phyloP scores from a whole-genome alignment of 2,329 filamentous ascomycete species.

The Knoxdaviesia proteae region DNA sequence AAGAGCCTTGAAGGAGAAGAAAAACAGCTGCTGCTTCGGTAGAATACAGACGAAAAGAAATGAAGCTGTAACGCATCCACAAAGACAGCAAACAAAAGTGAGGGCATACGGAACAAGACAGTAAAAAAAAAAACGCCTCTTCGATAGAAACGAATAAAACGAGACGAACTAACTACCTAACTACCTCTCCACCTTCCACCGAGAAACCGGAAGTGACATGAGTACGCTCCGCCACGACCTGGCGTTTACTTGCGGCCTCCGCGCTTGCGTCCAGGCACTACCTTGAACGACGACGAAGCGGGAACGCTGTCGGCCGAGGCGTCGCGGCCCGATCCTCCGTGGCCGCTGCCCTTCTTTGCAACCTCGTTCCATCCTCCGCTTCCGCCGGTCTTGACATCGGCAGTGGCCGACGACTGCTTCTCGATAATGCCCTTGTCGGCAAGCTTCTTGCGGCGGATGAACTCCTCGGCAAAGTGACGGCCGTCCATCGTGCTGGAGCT shows the following conservation, averaged over 20 bases:
- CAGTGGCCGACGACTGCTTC: slow-evolving; percentile 39
- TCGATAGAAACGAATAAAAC: neutral
- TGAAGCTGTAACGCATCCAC: no score
- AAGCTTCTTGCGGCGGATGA: slow-evolving; percentile 75
- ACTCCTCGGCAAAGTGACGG: slow-evolving; percentile 84
- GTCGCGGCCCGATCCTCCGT: slow-evolving; percentile 18
- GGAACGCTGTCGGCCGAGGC: slow-evolving; percentile 12
- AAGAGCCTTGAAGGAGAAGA: no score
- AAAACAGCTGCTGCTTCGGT: no score
- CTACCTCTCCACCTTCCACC: neutral
- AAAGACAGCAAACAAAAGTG: no score
- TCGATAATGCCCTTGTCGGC: slow-evolving; percentile 82
- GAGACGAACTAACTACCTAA: neutral
- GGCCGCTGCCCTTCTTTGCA: slow-evolving; percentile 53
- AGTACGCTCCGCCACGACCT: no score
- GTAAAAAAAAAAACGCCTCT: neutral
- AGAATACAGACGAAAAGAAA: no score
- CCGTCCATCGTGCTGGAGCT: slow-evolving; percentile 80
- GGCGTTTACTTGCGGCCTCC: slow-evolving; percentile 44
- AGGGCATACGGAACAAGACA: neutral
- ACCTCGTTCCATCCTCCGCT: slow-evolving; percentile 83
- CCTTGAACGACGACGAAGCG: slow-evolving; percentile 57
- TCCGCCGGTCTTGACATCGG: slow-evolving; percentile 24
- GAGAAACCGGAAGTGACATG: no score
- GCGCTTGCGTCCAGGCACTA: slow-evolving; percentile 86